Evolutionary conservation across 345 rosid genomes (phyloP), one percentile per base, ranked within the genome.

Genomic region (Linum usitatissimum): DNA sequence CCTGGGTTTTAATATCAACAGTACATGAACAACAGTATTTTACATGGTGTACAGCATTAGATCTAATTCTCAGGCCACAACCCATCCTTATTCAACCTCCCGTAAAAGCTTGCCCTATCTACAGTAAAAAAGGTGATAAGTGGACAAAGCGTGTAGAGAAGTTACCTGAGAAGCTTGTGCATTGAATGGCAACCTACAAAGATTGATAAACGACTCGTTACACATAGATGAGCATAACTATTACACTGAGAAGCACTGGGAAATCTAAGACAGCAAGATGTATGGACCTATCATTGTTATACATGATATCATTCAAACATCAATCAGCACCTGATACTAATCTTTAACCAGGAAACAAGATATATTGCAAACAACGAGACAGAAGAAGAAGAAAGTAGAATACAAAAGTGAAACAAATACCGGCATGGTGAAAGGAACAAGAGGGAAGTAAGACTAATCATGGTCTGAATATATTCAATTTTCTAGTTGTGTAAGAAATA

Each of bases 121-220:
- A 34, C 8, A 7, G 0, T 0, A 5, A 34, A 34, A 34, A 34
- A 34, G 38, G 8, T 34, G 38, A 34, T 34, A 34, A 55, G 6
- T 55, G 0, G 18, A 6, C 18, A 55, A 19, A 7, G 8, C 18
- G 59, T 18, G 18, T 20, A 19, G 14, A 55, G 8, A 8, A 65
- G 81, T 70, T 63, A 84, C 95, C 90, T 90, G 94, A 72, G 90
- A 67, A 62, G 79, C 73, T 73, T 82, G 90, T 68, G 75, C 74
- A 69, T 69, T 83, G 59, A 77, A 69, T 57, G 83, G 79, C 70
- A 77, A 71, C 86, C 99, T 88, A 85, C 58, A 79, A 73, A 38
- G 58, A 20, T 60, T 19, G 58, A 15, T 64, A 45, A 55, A 31
- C 38, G 4, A 62, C 48, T 65, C 6, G 54, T n/a, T 15, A 49